phyloP scores from a whole-genome alignment of 148 eudicot genomes.

The Amaranthus hypochondriacus region DNA sequence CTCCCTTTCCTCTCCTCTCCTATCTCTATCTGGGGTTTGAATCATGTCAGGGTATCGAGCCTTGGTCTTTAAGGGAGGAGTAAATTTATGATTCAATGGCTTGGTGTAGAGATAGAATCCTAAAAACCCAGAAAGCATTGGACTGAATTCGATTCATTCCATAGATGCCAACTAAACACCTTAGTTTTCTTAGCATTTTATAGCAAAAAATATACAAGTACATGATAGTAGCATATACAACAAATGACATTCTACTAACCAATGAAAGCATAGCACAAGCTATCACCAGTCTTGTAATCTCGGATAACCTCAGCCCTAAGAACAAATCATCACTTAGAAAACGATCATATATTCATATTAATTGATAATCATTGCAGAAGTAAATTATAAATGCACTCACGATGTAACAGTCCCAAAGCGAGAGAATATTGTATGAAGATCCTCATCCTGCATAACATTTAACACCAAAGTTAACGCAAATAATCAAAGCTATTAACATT shows the following conservation, averaged over 20 bases:
- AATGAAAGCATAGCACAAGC: constrained; percentile 94
- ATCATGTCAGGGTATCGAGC: too few species aligned
- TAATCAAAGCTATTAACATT: not conserved
- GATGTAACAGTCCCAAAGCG: constrained; percentile 89
- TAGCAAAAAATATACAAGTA: too few species aligned
- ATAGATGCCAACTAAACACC: too few species aligned
- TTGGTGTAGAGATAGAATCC: too few species aligned
- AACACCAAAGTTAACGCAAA: not conserved
- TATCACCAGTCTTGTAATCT: constrained; percentile 90
- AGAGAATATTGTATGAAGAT: constrained; percentile 86
- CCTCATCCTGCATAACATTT: constrained; percentile 66
- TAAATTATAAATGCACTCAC: constrained; percentile 41
- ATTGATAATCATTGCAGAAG: not conserved
- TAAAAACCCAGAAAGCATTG: too few species aligned
- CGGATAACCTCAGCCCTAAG: constrained; percentile 88
- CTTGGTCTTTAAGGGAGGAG: too few species aligned
- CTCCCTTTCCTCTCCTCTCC: too few species aligned
- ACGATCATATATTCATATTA: not conserved
- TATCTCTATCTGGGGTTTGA: too few species aligned
- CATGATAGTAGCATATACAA: not conserved
- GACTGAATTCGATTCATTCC: too few species aligned
- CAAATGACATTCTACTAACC: constrained; percentile 39
- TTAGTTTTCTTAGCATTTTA: too few species aligned
- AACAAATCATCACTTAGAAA: constrained; percentile 17
- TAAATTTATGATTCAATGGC: too few species aligned